Conservation (phyloP, 306 rosid genomes). For the Oemleria cerasiformis region DNA sequence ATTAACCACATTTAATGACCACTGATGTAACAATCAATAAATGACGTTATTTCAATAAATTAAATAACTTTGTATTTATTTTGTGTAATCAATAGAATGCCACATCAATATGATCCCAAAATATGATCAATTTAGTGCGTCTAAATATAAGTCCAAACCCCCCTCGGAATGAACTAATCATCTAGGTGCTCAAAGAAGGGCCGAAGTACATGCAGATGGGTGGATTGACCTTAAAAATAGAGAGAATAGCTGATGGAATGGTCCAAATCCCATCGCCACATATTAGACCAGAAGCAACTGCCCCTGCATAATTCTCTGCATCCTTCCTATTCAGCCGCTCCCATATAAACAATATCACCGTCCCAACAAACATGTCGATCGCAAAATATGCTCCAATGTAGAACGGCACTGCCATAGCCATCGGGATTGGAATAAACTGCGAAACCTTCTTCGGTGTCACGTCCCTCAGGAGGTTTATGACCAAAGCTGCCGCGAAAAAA, state of each 20-base stretch:
- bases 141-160: neutral
- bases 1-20: no score
- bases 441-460: constrained; percentile 58
- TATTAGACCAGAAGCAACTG: constrained; percentile 93
- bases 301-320: constrained; percentile 83
- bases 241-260: constrained; percentile 84
- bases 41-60: no score
- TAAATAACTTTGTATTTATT: no score
- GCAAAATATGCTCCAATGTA: constrained; percentile 95
- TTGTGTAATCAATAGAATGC: no score
- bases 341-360: constrained; percentile 77
- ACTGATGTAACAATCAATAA: no score
- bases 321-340: constrained; percentile 66
- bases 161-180: constrained; percentile 28
- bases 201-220: constrained; percentile 97
- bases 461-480: constrained; percentile 70
- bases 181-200: constrained; percentile 39
- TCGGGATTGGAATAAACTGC: constrained; percentile 79
- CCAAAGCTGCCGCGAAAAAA: constrained; percentile 70
- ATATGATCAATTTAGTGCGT: no score
- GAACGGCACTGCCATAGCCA: constrained; percentile 97
- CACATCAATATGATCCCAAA: no score
- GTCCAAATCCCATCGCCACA: constrained; percentile 99
- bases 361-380: constrained; percentile 82
- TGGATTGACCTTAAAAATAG: constrained; percentile 74